These are phyloP conservation scores for Galerina sulciceps DNA, from an alignment of 768 basidiomycete species.

Conservation along the genomic window DNA sequence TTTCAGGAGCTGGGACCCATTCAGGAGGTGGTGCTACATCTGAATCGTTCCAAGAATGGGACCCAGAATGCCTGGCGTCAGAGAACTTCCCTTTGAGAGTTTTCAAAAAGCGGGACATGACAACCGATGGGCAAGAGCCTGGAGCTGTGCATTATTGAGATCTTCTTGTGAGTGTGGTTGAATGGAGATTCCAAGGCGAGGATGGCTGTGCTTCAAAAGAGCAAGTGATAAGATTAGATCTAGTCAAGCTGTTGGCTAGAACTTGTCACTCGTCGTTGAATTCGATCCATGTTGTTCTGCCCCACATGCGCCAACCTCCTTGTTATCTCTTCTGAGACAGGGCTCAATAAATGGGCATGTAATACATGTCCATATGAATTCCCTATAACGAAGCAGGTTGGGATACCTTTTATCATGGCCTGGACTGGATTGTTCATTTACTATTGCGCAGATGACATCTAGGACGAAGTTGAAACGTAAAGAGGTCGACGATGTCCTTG, in stretches of 20 bases:
- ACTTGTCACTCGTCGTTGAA: not conserved
- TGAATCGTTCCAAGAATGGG: not conserved
- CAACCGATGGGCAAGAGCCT: not conserved
- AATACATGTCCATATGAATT: constrained; percentile 96
- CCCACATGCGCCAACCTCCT: constrained; percentile 92
- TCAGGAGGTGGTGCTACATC: constrained; percentile 42
- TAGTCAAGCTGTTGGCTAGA: not conserved
- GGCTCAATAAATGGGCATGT: constrained; percentile 92
- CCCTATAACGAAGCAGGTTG: constrained; percentile 82
- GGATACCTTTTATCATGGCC: constrained; percentile 4
- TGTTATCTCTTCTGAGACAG: constrained; percentile 74
- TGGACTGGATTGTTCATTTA: not conserved
- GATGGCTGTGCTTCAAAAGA: not conserved
- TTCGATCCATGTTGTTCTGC: constrained; percentile 80
- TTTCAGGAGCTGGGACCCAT: constrained; percentile 66
- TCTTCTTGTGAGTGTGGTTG: not conserved
- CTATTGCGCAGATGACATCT: constrained; percentile 79
- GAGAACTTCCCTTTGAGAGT: constrained; percentile 12
- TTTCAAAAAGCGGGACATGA: constrained; percentile 18
- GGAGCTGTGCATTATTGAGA: too few species aligned
- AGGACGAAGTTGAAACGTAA: constrained; percentile 87
- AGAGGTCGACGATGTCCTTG: constrained; percentile 93
- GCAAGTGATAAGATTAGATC: constrained; percentile 14
- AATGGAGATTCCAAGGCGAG: not conserved
- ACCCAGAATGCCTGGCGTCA: not conserved